These are phyloP conservation scores for Pseudogymnoascus sp. DNA, from an alignment of 2,329 filamentous ascomycete genomes.

Conservation along the genomic window DNA sequence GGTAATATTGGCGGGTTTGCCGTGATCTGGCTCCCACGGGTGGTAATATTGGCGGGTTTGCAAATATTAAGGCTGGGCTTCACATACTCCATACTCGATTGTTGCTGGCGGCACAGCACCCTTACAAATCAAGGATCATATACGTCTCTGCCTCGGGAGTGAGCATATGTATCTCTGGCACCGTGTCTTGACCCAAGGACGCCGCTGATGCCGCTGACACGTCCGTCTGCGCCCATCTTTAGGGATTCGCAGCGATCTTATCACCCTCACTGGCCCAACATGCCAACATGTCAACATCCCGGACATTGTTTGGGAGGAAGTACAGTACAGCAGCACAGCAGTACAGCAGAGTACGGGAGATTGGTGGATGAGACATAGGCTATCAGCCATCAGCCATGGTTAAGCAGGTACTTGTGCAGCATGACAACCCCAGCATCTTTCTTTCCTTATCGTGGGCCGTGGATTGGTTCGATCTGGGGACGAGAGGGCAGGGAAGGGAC, in stretches of 20 bases:
- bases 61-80: not conserved
- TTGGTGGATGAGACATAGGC: not conserved
- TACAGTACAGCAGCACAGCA: not conserved
- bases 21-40: not conserved
- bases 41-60: not conserved
- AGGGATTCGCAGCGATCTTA: not conserved
- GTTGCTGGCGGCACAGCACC: not conserved
- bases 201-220: constrained; percentile 9
- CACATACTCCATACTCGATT: not conserved
- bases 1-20: not conserved
- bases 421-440: not conserved
- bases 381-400: not conserved
- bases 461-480: not conserved
- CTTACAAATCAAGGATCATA: not conserved
- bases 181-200: not conserved
- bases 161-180: not conserved
- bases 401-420: constrained; percentile 8
- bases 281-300: not conserved
- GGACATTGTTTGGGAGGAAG: not conserved
- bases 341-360: constrained; percentile 1
- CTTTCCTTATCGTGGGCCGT: not conserved
- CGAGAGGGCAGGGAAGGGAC: not conserved
- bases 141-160: not conserved
- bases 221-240: not conserved
- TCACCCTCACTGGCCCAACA: not conserved